Base-by-base conservation (phyloP, 192 early-diverging fungal genomes). In the Umbelopsis vinacea region DNA sequence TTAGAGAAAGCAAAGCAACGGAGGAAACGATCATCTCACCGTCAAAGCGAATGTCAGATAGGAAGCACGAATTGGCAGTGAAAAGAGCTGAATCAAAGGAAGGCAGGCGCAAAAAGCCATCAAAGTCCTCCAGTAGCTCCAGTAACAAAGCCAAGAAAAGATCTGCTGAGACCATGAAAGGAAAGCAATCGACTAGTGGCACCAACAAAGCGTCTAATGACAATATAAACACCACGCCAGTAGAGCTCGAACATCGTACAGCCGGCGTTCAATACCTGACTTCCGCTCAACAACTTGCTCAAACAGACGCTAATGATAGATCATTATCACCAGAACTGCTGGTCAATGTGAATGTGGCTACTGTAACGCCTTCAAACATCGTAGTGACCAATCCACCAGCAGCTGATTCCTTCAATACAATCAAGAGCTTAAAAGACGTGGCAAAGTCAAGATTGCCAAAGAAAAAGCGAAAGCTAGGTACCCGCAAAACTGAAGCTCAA, bases 381-480 rank as follows among this genome's bases (percentile, higher is more conserved):
- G 6, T n/a, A 63, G 33, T 12, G 57, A 63, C 26, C 6, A 17
- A 19, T 37, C 57, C 17, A 14, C 57, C 57, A 37, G 17, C 14
- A 2, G 4, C 33, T 6, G 15, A 17, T 4, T 35, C 26, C 26
- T 0, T 35, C 11, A 63, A 38, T 17, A 0, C 26, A 4, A 63
- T 11, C 12, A 63, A 63, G 35, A 19, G 14, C 9, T n/a, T 37
- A 6, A 33, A 63, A 14, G 33, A 37, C 23, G 57, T 11, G 5
- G 17, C 57, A 63, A 63, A 63, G 11, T 3, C 33, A 63, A 63
- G n/a, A 43, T 19, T 38, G 11, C 33, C 57, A n/a, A 63, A 35
- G 57, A 63, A 63, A 35, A 63, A 37, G 14, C 33, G 57, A 12
- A 63, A 63, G 19, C 57, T 63, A 37, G 57, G 57, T 11, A 63